phyloP scores from a whole-genome alignment of 2,329 filamentous ascomycete species.

The Sarocladium brachiariae region DNA sequence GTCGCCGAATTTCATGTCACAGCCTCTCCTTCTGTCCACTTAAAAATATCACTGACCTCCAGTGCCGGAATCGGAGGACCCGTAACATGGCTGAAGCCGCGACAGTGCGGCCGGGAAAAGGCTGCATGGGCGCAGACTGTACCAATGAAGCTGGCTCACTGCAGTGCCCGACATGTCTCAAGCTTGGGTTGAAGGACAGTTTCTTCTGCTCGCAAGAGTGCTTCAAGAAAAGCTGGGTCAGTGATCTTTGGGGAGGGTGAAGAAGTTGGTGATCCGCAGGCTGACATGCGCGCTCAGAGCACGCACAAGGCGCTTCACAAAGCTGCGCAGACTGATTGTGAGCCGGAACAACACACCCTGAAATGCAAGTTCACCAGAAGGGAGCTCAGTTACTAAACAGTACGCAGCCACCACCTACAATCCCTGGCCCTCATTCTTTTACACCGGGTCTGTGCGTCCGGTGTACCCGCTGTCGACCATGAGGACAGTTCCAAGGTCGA shows the following conservation, averaged over 20 bases:
- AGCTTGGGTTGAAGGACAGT: conserved; percentile 78
- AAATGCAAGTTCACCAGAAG: too few relatives aligned
- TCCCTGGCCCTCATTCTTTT: conserved; percentile 82
- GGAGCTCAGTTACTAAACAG: too few relatives aligned
- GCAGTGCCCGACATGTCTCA: conserved; percentile 93
- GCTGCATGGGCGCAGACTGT: conserved; percentile 78
- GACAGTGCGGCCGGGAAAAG: conserved; percentile 41
- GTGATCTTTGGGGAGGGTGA: not conserved
- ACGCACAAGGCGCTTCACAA: conserved; percentile 70
- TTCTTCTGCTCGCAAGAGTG: conserved; percentile 98
- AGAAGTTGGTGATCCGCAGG: too few relatives aligned
- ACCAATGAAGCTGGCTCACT: conserved; percentile 75
- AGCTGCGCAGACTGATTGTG: conserved; percentile 1
- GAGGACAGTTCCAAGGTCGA: conserved; percentile 69
- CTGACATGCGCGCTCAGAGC: conserved; percentile 40
- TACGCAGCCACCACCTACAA: conserved; percentile 55
- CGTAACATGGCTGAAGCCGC: not conserved
- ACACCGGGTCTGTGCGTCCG: conserved; percentile 73
- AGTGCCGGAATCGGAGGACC: not conserved
- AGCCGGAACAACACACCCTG: too few relatives aligned
- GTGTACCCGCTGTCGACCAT: conserved; percentile 74
- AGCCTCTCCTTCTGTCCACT: too few relatives aligned
- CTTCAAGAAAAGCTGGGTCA: conserved; percentile 98
- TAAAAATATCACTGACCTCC: not conserved
- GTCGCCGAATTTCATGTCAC: too few relatives aligned